These are phyloP conservation scores for Malus hybrid DNA, from an alignment of 331 rosid species.

Conservation along the genomic window DNA sequence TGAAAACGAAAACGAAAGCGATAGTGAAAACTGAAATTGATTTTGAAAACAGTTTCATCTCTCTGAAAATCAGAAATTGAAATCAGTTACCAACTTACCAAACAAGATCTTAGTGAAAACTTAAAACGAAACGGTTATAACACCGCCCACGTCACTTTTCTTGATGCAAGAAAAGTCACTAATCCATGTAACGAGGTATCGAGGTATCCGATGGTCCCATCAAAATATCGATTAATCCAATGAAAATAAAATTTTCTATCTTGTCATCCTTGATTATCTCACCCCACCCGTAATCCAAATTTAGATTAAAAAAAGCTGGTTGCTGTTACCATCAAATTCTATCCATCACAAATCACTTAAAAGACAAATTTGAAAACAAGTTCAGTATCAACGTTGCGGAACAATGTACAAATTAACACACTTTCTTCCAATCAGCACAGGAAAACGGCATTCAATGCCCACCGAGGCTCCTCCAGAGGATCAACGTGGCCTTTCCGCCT, in stretches of 20 bases:
- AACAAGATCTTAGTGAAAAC: no score
- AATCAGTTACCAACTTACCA: no score
- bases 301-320: constrained; percentile 5
- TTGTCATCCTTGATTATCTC: not conserved
- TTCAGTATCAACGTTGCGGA: constrained; percentile 17
- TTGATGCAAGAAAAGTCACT: no score
- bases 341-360: constrained; percentile 34
- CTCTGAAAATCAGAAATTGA: no score
- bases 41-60: no score
- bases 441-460: constrained; percentile 39
- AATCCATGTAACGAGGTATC: not conserved
- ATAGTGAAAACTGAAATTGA: no score
- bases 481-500: not conserved
- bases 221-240: not conserved
- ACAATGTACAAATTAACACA: constrained; percentile 33
- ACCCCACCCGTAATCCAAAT: not conserved
- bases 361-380: constrained; percentile 10
- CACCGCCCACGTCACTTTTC: no score
- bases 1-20: no score
- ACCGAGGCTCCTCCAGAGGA: constrained; percentile 3
- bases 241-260: not conserved
- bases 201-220: not conserved
- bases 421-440: constrained; percentile 33
- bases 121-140: no score
- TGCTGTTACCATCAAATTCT: constrained; percentile 10